These are phyloP conservation scores for Hyphopichia burtonii DNA, from an alignment of 1,139 yeast genomes.

Conservation along the genomic window DNA sequence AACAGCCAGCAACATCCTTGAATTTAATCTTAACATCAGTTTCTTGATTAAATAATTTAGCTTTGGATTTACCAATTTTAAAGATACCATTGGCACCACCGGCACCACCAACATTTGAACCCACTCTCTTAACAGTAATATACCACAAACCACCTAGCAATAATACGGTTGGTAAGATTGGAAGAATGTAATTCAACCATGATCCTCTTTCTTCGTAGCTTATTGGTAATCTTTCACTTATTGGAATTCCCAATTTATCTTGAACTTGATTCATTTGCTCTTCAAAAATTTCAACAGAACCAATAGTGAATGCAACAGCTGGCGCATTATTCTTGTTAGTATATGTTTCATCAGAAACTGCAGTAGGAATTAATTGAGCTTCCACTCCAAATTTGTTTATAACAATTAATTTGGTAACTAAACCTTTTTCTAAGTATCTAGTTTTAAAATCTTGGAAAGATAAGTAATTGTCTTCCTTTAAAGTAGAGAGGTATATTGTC, in stretches of 20 bases:
- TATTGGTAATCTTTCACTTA: conserved; percentile 79
- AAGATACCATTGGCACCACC: conserved; percentile 65
- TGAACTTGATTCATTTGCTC: conserved; percentile 76
- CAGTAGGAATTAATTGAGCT: conserved; percentile 65
- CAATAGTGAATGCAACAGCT: conserved; percentile 73
- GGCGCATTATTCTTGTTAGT: conserved; percentile 37
- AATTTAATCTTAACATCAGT: conserved; percentile 86
- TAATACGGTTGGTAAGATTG: conserved; percentile 71
- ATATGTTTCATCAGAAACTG: conserved; percentile 41
- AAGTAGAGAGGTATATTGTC: conserved; percentile 13
- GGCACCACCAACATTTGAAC: conserved; percentile 51
- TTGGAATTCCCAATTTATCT: conserved; percentile 62
- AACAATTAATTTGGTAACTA: conserved; percentile 74
- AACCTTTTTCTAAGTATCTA: conserved; percentile 78
- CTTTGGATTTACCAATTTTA: conserved; percentile 83
- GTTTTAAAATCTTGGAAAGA: conserved; percentile 91
- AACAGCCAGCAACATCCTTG: conserved; percentile 95
- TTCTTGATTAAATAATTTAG: conserved; percentile 89
- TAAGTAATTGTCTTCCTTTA: conserved; percentile 33
- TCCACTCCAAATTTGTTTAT: conserved; percentile 78
- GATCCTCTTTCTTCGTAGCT: conserved; percentile 69
- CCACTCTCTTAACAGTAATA: conserved; percentile 59
- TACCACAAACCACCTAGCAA: conserved; percentile 84
- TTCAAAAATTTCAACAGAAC: conserved; percentile 91
- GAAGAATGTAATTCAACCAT: conserved; percentile 53